Percentiles rank a stretch among this genome's conserved stretches.
phyloP scores from a whole-genome alignment of 768 basidiomycete species.

The Tricholoma saponaceum region DNA sequence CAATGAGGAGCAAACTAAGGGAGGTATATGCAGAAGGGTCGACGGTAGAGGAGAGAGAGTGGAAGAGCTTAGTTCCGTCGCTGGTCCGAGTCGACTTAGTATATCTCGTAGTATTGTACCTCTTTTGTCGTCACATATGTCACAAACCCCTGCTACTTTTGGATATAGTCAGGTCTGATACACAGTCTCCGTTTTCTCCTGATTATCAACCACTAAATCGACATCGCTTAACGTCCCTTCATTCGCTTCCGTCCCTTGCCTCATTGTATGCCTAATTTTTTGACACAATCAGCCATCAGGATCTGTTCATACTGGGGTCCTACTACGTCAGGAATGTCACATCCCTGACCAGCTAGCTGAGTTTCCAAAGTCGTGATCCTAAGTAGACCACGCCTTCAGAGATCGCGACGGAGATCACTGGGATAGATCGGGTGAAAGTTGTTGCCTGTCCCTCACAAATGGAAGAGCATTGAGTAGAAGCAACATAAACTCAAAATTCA shows the following conservation, averaged over 20 bases:
- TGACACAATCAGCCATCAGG: conserved; percentile 8
- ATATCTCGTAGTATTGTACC: not conserved
- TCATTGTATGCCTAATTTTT: conserved; percentile 6
- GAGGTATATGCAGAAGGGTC: not conserved
- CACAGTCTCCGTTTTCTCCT: too few relatives aligned
- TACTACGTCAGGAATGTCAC: not conserved
- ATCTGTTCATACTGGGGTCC: not conserved
- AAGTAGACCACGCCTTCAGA: not conserved
- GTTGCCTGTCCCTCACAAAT: not conserved
- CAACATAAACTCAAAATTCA: not conserved
- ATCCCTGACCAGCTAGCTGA: not conserved
- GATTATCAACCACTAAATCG: not conserved
- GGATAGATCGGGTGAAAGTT: not conserved
- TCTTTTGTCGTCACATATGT: not conserved
- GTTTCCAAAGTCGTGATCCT: not conserved
- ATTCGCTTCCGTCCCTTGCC: conserved; percentile 7
- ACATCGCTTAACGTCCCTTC: conserved; percentile 11
- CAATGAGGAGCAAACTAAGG: conserved; percentile 3
- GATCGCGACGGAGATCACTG: not conserved
- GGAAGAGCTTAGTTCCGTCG: not conserved
- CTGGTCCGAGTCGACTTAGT: not conserved
- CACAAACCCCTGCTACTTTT: not conserved
- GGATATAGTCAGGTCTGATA: not conserved
- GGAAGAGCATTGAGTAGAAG: not conserved
- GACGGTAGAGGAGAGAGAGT: not conserved